Conservation (phyloP, 2,329 filamentous ascomycete genomes). For the Orbilia quercus region DNA sequence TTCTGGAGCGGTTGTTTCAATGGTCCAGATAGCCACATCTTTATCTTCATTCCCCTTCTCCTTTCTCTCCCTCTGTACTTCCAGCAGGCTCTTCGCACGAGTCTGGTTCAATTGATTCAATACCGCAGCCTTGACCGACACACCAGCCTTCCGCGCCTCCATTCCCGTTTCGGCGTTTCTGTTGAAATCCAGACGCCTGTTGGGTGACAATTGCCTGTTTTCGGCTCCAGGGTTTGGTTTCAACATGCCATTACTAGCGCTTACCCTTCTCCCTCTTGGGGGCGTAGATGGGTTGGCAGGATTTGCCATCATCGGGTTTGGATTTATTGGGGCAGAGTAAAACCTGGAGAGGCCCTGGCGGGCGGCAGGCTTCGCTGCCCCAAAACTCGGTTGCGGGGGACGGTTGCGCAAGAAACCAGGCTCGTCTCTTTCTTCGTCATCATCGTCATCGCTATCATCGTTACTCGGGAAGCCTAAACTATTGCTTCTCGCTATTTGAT, state of each 20-base stretch:
- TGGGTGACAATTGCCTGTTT: conserved; percentile 44
- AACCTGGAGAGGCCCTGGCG: conserved; percentile 42
- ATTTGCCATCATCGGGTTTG: conserved; percentile 39
- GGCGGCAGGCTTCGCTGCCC: conserved; percentile 7
- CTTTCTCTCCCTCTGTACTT: conserved; percentile 26
- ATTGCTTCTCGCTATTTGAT: conserved; percentile 19
- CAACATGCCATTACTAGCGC: conserved; percentile 22
- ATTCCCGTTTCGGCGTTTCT: conserved; percentile 3
- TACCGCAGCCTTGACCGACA: conserved; percentile 24
- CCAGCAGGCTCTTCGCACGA: conserved; percentile 28
- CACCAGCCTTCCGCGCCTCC: conserved; percentile 23
- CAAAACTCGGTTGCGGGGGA: conserved; percentile 26
- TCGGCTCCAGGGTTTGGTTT: conserved; percentile 45
- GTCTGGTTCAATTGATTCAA: conserved; percentile 23
- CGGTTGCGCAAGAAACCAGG: conserved; percentile 15
- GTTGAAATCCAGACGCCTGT: conserved; percentile 24
- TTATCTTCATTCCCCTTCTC: conserved; percentile 36
- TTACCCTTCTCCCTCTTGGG: conserved; percentile 39
- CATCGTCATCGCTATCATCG: conserved; percentile 42
- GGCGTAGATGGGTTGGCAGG: conserved; percentile 42
- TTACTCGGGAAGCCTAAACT: conserved; percentile 23
- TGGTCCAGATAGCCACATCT: conserved; percentile 36
- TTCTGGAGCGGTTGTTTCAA: conserved; percentile 13
- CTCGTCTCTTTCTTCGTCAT: conserved; percentile 41
- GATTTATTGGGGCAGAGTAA: conserved; percentile 41